Conservation (phyloP, 805 yeast genomes). For the Myxozyma neglecta region DNA sequence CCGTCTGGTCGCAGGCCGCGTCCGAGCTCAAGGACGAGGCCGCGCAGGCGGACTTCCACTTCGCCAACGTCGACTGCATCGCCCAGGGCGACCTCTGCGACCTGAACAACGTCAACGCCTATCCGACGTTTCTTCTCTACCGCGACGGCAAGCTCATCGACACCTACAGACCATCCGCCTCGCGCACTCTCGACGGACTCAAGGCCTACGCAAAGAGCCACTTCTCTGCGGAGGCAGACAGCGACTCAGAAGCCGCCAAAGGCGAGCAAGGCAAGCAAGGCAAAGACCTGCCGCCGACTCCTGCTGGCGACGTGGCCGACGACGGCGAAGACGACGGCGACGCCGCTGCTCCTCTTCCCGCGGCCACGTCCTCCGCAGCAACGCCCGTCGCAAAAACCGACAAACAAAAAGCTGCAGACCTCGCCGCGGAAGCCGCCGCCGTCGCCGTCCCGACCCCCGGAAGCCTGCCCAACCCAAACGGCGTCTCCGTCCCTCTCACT, state of each 20-base stretch:
- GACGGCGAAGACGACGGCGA: conserved; percentile 11
- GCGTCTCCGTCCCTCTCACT: conserved; percentile 38
- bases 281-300: neutral
- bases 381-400: conserved; percentile 11
- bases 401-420: conserved; percentile 13
- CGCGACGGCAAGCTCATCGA: conserved; percentile 38
- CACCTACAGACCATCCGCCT: conserved; percentile 21
- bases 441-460: conserved; percentile 6
- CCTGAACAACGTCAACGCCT: conserved; percentile 60
- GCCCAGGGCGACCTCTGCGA: conserved; percentile 83
- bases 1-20: conserved; percentile 76
- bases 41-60: conserved; percentile 54
- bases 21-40: conserved; percentile 49
- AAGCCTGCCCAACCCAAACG: conserved; percentile 39
- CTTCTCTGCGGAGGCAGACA: neutral
- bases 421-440: conserved; percentile 12
- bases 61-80: conserved; percentile 77
- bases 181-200: conserved; percentile 22
- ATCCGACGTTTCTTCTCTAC: conserved; percentile 72
- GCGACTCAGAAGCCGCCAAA: neutral
- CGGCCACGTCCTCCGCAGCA: neutral
- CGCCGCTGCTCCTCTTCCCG: neutral
- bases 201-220: conserved; percentile 17
- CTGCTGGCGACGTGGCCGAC: conserved; percentile 7
- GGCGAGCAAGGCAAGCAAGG: too few species aligned